Base-by-base conservation (phyloP, 2,329 filamentous ascomycete genomes). In the Davidsoniella eucalypti region DNA sequence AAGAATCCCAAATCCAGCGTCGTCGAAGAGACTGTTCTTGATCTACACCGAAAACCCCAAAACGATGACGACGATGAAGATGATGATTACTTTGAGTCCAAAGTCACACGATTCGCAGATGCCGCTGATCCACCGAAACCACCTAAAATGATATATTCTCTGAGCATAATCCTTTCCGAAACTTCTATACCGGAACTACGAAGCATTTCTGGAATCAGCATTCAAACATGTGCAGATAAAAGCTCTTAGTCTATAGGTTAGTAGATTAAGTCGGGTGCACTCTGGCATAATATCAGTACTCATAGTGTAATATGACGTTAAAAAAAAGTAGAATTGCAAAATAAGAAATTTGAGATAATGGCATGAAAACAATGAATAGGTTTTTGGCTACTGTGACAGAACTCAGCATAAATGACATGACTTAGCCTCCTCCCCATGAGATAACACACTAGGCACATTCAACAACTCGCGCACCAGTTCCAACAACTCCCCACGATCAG, bases 151-250 rank as follows among this genome's bases (percentile, higher is more conserved):
- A 62, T 71, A 48, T 73, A 73, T 14, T 69, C 76, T 39, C 65
- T 85, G 68, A 75, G 72, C 54, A 64, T 82, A 18, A 78, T 81
- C 55, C 60, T 85, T 14, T 76, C 77, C 0, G 61, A 65, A 23
- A 62, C 63, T 12, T 63, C 73, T 10, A 62, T 84, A 33, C 69
- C 72, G 16, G 73, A 77, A 55, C 61, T 85, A 44, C 74, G 67
- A 55, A 65, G 60, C 26, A 67, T 65, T 40, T 64, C 64, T 21
- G 72, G 67, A 33, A 59, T 72, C 3, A 70, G 69, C 1, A 56
- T 68, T 25, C 75, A 76, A 59, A 67, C 67, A 2, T 71, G 68
- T 54, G 59, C 59, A 7, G 61, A 64, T 23, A 53, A 12, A 5
- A 17, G 18, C 3, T 12, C 3, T 2, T 23, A 1, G 21, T 5